Evolutionary conservation across 768 basidiomycete species (phyloP), one percentile per base, ranked within the genome.

Genomic region (Termitomyces sp.): DNA sequence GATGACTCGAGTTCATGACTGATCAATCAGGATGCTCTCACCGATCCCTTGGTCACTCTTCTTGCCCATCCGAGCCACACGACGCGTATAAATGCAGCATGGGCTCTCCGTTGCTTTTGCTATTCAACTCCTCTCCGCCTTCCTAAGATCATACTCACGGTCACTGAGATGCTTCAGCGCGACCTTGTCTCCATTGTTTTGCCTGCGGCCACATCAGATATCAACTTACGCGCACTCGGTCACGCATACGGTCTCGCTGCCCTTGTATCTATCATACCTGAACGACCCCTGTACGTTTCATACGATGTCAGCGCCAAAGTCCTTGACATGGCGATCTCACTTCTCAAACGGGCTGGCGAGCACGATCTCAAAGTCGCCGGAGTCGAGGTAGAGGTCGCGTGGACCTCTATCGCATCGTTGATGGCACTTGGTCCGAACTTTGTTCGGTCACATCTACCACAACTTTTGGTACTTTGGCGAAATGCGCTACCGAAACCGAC

Each of bases 401-500:
- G 97, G 97, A 94, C 87, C 12, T 74, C 89, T 37, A 91, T 99
- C 53, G 86, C 90, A 0, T 87, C 94, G 0, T 73, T 98, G 30
- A 94, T 98, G 91, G 81, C 87, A 2, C 84, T 97, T 7, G 96
- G 95, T 0, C 92, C 91, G 3, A 90, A 93, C 63, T 97, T 98
- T 62, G 94, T 98, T 52, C 86, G 92, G 17, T 83, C 93, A 0
- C 94, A 99, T 68, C 81, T 98, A 1, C 90, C 95, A 0, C 96
- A 98, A 63, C 77, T 98, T 17, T 80, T 98, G 41, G 93, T 98
- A 0, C 81, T 99, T 3, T 99, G 97, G 97, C 79, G 97, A 33
- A 99, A 99, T 63, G 94, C 96, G 1, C 78, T 99, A 0, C 94
- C 97, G 1, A 99, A 98, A 70, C 88, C 93, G 0, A 94, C 92